Percentiles rank a stretch among this genome's conserved stretches.
Conservation (phyloP, 2,329 filamentous ascomycete species). For the Pseudogymnoascus sp. region DNA sequence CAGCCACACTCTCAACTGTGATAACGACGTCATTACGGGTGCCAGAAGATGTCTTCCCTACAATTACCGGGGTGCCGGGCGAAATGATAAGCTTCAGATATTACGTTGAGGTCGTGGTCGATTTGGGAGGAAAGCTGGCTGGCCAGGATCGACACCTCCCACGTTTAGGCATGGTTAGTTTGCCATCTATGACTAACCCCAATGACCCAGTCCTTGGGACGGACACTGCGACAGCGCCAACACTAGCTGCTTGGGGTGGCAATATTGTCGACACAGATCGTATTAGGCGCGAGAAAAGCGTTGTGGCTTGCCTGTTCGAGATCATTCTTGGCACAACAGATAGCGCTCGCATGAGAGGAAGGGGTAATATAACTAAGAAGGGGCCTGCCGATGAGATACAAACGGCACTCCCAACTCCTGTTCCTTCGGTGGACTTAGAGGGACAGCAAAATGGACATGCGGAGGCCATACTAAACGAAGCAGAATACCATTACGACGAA, state of each 20-base stretch:
- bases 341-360: conserved; percentile 39
- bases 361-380: conserved; percentile 18
- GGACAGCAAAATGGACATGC: conserved; percentile 25
- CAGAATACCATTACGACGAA: conserved; percentile 2
- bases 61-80: conserved; percentile 81
- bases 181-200: conserved; percentile 18
- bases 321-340: conserved; percentile 81
- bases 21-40: conserved; percentile 79
- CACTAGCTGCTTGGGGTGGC: conserved; percentile 49
- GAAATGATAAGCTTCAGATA: conserved; percentile 95
- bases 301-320: conserved; percentile 82
- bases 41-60: conserved; percentile 86
- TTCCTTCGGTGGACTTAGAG: conserved; percentile 25
- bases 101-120: conserved; percentile 84
- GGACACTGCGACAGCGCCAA: conserved; percentile 36
- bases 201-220: conserved; percentile 16
- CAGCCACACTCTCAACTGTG: conserved; percentile 65
- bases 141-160: conserved; percentile 46
- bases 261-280: conserved; percentile 82
- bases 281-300: conserved; percentile 80
- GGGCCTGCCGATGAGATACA: not conserved
- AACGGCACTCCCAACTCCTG: conserved; percentile 16
- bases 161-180: conserved; percentile 23
- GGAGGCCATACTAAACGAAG: not conserved
- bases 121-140: conserved; percentile 79